Percentiles rank a stretch among this genome's conserved stretches.
These are phyloP conservation scores for Cephalotrichum gorgonifer DNA, from an alignment of 2,329 filamentous ascomycete genomes.

Conservation along the genomic window DNA sequence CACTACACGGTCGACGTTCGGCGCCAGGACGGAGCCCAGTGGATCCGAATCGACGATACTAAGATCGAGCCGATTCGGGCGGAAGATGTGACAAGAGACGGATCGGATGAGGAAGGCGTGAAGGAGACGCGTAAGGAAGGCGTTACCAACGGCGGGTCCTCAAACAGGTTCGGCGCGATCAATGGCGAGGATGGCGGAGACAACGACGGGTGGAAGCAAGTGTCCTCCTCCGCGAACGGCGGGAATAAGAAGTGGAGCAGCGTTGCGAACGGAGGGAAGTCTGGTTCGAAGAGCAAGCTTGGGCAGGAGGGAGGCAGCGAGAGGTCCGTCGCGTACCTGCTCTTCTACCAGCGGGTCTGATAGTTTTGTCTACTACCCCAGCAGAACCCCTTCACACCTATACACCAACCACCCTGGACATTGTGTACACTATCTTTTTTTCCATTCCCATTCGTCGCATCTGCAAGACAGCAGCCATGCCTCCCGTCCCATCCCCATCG, in stretches of 20 bases:
- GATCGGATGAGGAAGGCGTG: conserved; percentile 61
- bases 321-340: conserved; percentile 92
- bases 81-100: conserved; percentile 81
- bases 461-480: background rate
- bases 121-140: conserved; percentile 60
- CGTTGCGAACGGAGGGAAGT: conserved; percentile 48
- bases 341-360: conserved; percentile 81
- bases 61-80: conserved; percentile 73
- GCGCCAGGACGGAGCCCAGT: conserved; percentile 87
- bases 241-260: conserved; percentile 59
- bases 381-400: too few species aligned
- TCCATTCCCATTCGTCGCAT: background rate
- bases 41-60: conserved; percentile 94
- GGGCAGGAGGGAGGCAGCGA: conserved; percentile 63
- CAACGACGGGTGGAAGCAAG: conserved; percentile 76
- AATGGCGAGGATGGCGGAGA: conserved; percentile 58
- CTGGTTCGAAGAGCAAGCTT: conserved; percentile 42
- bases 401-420: too few species aligned
- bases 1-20: conserved; percentile 98
- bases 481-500: background rate
- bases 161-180: conserved; percentile 66
- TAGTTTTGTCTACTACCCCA: too few species aligned
- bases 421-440: background rate
- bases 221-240: conserved; percentile 47
- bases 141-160: conserved; percentile 11